Conservation (phyloP, 352 stramenopile species). For the Phytopythium kandeliae region DNA sequence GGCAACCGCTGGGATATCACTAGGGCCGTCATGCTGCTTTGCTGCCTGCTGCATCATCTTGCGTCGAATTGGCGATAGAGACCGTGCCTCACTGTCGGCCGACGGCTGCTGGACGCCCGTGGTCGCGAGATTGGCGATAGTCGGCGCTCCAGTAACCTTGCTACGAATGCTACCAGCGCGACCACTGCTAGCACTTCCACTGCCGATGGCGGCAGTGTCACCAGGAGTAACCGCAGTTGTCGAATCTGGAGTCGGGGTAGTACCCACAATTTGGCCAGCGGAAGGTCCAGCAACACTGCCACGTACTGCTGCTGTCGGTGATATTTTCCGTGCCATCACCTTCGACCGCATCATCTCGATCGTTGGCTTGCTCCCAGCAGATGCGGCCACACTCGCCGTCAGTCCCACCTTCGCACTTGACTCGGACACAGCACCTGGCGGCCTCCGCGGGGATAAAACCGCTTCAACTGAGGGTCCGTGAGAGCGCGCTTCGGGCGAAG, state of each 20-base stretch:
- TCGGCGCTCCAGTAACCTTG: not conserved
- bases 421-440: not conserved
- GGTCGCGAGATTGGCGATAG: not conserved
- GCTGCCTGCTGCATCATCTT: conserved; percentile 38
- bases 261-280: conserved; percentile 2
- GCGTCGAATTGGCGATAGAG: conserved; percentile 32
- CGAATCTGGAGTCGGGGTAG: conserved; percentile 9
- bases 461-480: not conserved
- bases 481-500: not conserved
- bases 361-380: conserved; percentile 11
- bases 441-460: not conserved
- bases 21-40: conserved; percentile 7
- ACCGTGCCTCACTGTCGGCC: conserved; percentile 6
- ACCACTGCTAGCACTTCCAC: not conserved
- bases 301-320: not conserved
- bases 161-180: not conserved
- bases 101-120: conserved; percentile 3
- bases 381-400: not conserved
- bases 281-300: not conserved
- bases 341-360: conserved; percentile 41
- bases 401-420: not conserved
- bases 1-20: conserved; percentile 6
- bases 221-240: not conserved
- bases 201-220: not conserved
- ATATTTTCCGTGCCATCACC: conserved; percentile 24